Conservation (phyloP, 1,139 yeast genomes). For the Arxiozyma heterogenica region DNA sequence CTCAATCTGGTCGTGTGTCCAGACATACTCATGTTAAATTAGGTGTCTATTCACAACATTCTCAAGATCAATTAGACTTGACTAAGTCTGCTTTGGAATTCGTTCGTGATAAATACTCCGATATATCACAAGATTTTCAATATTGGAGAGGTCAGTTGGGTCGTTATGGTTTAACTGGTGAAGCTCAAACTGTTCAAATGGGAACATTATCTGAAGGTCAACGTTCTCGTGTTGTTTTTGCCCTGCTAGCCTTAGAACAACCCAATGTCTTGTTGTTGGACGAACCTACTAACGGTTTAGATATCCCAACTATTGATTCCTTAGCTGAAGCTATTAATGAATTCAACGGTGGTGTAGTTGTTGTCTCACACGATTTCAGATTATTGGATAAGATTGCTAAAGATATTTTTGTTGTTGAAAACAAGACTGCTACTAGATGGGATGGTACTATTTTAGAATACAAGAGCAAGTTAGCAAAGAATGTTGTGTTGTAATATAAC, state of each 20-base stretch:
- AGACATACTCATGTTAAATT: slow-evolving; percentile 95
- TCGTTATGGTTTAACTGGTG: slow-evolving; percentile 97
- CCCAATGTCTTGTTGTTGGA: slow-evolving; percentile 93
- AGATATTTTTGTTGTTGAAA: slow-evolving; percentile 91
- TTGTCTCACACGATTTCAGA: slow-evolving; percentile 98
- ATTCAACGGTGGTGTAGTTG: slow-evolving; percentile 96
- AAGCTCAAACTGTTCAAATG: slow-evolving; percentile 97
- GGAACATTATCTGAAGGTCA: slow-evolving; percentile 98
- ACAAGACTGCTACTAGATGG: slow-evolving; percentile 95
- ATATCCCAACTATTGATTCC: slow-evolving; percentile 95
- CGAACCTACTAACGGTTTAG: slow-evolving; percentile 99
- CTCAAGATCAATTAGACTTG: slow-evolving; percentile 94
- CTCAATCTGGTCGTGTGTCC: slow-evolving; percentile 91
- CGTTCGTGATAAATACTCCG: slow-evolving; percentile 86
- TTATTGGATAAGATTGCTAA: slow-evolving; percentile 94
- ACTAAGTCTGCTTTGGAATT: slow-evolving; percentile 92
- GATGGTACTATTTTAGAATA: slow-evolving; percentile 82
- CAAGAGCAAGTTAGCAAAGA: slow-evolving; percentile 86
- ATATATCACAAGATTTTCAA: slow-evolving; percentile 93
- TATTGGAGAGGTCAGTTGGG: slow-evolving; percentile 99
- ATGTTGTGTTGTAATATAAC: slow-evolving; percentile 54
- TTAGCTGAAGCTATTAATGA: slow-evolving; percentile 91
- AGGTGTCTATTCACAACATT: slow-evolving; percentile 98
- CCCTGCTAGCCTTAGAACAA: slow-evolving; percentile 84
- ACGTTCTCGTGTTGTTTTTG: slow-evolving; percentile 97